phyloP scores from a whole-genome alignment of 179 eudicot species.

The Heliamphora pulchella region DNA sequence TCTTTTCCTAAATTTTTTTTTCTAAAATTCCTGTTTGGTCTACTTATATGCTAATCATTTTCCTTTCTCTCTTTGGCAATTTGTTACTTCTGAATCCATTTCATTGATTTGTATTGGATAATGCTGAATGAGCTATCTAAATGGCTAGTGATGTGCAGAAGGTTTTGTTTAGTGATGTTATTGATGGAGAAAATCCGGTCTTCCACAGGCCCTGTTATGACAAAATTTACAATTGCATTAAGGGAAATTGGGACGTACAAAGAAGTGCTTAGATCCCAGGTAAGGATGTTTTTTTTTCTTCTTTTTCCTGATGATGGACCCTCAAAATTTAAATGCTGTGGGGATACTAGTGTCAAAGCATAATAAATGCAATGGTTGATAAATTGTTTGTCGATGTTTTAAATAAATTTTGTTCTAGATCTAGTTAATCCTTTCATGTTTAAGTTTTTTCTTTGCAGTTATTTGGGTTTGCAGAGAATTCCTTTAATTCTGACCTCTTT shows the following conservation, averaged over 20 bases:
- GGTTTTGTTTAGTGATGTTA: background rate
- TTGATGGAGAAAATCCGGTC: slow-evolving; percentile 11
- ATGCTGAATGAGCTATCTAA: slow-evolving; percentile 5
- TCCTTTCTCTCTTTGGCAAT: background rate
- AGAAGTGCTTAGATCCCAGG: slow-evolving; percentile 99
- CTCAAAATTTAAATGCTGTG: background rate
- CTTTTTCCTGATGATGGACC: background rate
- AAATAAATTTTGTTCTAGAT: background rate
- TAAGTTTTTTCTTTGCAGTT: background rate
- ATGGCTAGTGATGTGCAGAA: too few species aligned
- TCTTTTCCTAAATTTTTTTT: too few species aligned
- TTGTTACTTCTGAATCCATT: background rate
- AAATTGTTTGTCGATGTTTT: background rate
- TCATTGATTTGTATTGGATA: background rate
- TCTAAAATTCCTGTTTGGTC: too few species aligned
- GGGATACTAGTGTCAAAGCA: too few species aligned
- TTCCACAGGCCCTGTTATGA: slow-evolving; percentile 89
- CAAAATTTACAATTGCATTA: slow-evolving; percentile 92
- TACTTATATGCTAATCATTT: background rate
- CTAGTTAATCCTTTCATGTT: background rate
- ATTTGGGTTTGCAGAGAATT: background rate
- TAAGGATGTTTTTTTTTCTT: slow-evolving; percentile 15
- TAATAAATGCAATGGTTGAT: too few species aligned
- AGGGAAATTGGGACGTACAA: slow-evolving; percentile 98
- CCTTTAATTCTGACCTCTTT: background rate